A percentile compares a stretch with the other conserved stretches of the same genome.
phyloP scores from a whole-genome alignment of 305 asterid species.

The Fraxinus greggii region DNA sequence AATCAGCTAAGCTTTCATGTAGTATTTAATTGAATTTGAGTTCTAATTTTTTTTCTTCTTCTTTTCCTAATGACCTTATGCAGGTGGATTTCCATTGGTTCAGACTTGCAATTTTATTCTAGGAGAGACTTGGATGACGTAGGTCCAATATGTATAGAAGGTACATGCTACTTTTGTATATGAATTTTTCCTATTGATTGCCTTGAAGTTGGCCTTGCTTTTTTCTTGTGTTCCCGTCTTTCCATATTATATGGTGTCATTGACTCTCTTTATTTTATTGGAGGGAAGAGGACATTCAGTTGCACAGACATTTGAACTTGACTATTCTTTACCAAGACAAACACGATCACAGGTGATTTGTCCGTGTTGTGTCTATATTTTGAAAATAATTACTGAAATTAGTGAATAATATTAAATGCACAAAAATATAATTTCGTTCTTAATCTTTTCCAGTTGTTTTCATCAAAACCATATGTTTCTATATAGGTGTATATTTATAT shows the following conservation, averaged over 20 bases:
- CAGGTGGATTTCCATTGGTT: constrained; percentile 99
- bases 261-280: not conserved
- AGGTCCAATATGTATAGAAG: constrained; percentile 80
- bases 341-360: not conserved
- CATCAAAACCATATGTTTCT: not conserved
- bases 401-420: too few relatives aligned
- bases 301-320: constrained; percentile 7
- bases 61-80: constrained; percentile 30
- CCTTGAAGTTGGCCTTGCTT: not conserved
- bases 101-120: constrained; percentile 92
- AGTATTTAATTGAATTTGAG: not conserved
- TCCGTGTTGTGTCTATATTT: not conserved
- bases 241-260: not conserved
- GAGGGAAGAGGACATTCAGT: constrained; percentile 4
- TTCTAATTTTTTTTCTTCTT: not conserved
- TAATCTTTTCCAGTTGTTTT: not conserved
- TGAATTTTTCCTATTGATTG: constrained; percentile 12
- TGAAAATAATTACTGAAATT: not conserved
- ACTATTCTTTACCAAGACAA: not conserved
- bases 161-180: constrained; percentile 33
- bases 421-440: not conserved
- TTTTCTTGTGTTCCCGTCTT: not conserved
- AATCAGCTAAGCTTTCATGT: constrained; percentile 16
- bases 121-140: constrained; percentile 92
- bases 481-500: too few relatives aligned